Base-by-base conservation (phyloP, 345 rosid genomes). In the Combretum micranthum region DNA sequence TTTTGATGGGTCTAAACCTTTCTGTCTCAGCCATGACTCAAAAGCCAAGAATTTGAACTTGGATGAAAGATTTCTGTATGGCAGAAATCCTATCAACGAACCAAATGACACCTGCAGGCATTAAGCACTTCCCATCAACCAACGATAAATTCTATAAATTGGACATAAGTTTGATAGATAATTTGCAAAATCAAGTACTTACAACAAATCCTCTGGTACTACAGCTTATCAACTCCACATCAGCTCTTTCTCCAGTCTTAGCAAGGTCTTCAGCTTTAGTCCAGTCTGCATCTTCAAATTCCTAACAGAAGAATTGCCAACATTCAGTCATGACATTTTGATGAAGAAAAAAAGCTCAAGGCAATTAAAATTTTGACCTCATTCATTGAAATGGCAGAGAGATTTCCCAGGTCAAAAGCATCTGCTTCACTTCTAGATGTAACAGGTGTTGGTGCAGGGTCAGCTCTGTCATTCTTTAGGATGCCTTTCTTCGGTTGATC, bases 1-100 rank as follows among this genome's bases (percentile, higher is more conserved):
- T 54, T 54, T 53, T 37, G 88, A 80, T 68, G 96, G 99, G 56
- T 89, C 94, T 55, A 93, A 72, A 53, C 97, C 99, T 59, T 86
- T 93, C 73, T 70, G 77, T 64, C 85, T 75, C 81, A 89, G 63
- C 99, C 99, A 93, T 69, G 97, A 77, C 65, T 93, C 99, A 68
- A 93, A 87, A 44, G 95, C 94, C 52, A 86, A 68, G 74, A 89
- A 93, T 67, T 89, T 89, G 89, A 85, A 82, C 64, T 68, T 89
- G 66, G 87, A 74, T 54, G 79, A 77, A 42, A 93, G 94, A 72
- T 85, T 80, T 43, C 94, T 86, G 67, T 83, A 89, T 42, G 97
- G 99, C 64, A 93, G 73, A 79, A 84, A 80, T 39, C 99, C 97
- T 16, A 87, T 72, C 75, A 89, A 72, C 47, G 90, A 77, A 45